Conservation (phyloP, 2,329 filamentous ascomycete genomes). For the Penicillium sp. region DNA sequence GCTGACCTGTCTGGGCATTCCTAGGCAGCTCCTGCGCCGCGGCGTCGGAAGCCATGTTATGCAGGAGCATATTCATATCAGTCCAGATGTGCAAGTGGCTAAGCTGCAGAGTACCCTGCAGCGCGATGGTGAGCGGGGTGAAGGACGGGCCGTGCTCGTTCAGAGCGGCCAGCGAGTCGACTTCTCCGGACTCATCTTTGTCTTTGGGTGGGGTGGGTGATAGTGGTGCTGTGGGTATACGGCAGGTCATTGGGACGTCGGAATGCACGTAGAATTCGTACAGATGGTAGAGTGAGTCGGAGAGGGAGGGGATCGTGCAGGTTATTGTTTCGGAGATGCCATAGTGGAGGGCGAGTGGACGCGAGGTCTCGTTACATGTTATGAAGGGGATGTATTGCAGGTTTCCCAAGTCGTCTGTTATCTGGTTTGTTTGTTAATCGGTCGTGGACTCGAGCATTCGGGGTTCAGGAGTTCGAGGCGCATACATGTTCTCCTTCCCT, state of each 20-base stretch:
- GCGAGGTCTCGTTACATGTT: conserved; percentile 78
- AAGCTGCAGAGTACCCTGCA: conserved; percentile 82
- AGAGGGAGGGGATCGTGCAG: conserved; percentile 49
- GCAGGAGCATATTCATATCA: conserved; percentile 82
- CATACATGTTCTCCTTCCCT: conserved; percentile 27
- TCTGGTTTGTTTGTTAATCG: conserved; percentile 36
- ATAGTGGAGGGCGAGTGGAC: conserved; percentile 79
- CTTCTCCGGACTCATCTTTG: conserved; percentile 45
- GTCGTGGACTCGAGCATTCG: not conserved
- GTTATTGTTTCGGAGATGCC: conserved; percentile 63
- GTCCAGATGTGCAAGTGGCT: conserved; percentile 89
- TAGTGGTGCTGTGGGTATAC: conserved; percentile 73
- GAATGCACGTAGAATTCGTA: conserved; percentile 91
- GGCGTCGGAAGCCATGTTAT: conserved; percentile 43
- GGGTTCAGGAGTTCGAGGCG: conserved; percentile 13
- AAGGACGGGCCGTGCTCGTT: conserved; percentile 33
- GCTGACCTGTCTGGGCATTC: conserved; percentile 31
- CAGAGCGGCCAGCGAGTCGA: conserved; percentile 42
- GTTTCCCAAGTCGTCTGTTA: conserved; percentile 73
- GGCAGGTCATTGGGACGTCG: conserved; percentile 88
- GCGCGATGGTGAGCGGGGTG: conserved; percentile 79
- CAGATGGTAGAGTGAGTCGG: conserved; percentile 53
- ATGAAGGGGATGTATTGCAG: conserved; percentile 91
- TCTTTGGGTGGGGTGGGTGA: conserved; percentile 25
- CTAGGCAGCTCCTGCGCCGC: conserved; percentile 46